Percentiles rank a stretch among this genome's conserved stretches.
Evolutionary conservation across 495 filamentous ascomycete species (phyloP).

Genomic region (Aspergillus sclerotiicarbonarius): DNA sequence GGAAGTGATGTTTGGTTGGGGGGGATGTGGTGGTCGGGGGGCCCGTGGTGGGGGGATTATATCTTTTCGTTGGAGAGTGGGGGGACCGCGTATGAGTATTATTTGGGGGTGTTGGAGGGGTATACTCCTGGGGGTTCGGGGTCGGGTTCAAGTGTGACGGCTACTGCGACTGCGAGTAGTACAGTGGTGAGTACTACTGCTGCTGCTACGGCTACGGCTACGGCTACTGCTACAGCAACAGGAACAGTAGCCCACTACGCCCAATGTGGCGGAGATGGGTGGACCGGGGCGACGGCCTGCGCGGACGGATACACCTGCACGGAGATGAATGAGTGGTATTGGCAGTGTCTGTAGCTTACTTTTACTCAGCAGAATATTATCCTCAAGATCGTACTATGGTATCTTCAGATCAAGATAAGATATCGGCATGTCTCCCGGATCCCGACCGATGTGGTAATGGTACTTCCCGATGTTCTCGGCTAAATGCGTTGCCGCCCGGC

Average conservation of each 20-base stretch:
- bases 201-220: slow-evolving; percentile 15
- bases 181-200: slow-evolving; percentile 28
- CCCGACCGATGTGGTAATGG: too few species aligned
- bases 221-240: slow-evolving; percentile 14
- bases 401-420: too few species aligned
- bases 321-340: slow-evolving; percentile 41
- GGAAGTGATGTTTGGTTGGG: slow-evolving; percentile 71
- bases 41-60: slow-evolving; percentile 57
- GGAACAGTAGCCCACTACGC: slow-evolving; percentile 35
- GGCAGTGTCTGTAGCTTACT: slow-evolving; percentile 39
- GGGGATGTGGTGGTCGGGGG: slow-evolving; percentile 68
- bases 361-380: too few species aligned
- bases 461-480: too few species aligned
- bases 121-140: slow-evolving; percentile 30
- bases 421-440: too few species aligned
- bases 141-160: slow-evolving; percentile 22
- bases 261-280: slow-evolving; percentile 53
- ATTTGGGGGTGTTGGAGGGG: slow-evolving; percentile 33
- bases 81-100: slow-evolving; percentile 49
- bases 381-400: too few species aligned
- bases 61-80: slow-evolving; percentile 59
- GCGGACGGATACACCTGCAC: slow-evolving; percentile 37
- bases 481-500: too few species aligned
- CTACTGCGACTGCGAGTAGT: slow-evolving; percentile 18
- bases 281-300: slow-evolving; percentile 48